Evolutionary conservation across 495 filamentous ascomycete genomes (phyloP).

Genomic region (Lichenothelia convexa): DNA sequence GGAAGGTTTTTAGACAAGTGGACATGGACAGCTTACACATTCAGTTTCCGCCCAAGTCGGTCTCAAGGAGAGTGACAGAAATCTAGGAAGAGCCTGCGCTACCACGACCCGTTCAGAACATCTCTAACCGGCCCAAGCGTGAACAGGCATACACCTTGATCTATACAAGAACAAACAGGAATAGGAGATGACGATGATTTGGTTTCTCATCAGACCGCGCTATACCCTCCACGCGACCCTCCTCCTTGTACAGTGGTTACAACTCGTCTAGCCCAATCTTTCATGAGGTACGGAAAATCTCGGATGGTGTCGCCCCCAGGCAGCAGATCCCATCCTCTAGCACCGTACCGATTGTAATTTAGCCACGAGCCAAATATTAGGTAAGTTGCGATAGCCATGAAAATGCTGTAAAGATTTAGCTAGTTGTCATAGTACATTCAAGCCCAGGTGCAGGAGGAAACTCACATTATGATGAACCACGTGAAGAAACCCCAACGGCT

Average conservation of each 20-base stretch:
- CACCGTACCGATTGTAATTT: constrained; percentile 94
- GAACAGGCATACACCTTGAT: too few relatives aligned
- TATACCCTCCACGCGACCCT: constrained; percentile 74
- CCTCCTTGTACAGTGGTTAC: constrained; percentile 69
- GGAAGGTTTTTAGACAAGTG: too few relatives aligned
- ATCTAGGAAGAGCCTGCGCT: too few relatives aligned
- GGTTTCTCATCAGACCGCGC: constrained; percentile 77
- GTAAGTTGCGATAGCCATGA: constrained; percentile 72
- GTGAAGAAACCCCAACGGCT: constrained; percentile 85
- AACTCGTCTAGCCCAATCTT: constrained; percentile 66
- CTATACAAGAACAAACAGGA: too few relatives aligned
- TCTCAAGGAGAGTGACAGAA: too few relatives aligned
- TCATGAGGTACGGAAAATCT: constrained; percentile 78
- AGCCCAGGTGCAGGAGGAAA: constrained; percentile 10
- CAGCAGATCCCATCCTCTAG: constrained; percentile 85
- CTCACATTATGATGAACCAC: constrained; percentile 91
- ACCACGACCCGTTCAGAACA: too few relatives aligned
- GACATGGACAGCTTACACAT: too few relatives aligned
- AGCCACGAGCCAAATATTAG: constrained; percentile 98
- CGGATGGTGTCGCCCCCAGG: constrained; percentile 85
- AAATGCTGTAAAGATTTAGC: constrained; percentile 35
- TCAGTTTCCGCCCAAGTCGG: too few relatives aligned
- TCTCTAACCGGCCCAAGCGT: too few relatives aligned
- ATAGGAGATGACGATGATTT: too few relatives aligned
- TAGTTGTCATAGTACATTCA: too few relatives aligned